A percentile compares a stretch with the other conserved stretches of the same genome.
Evolutionary conservation across 1,139 yeast genomes (phyloP).

Genomic region (Geotrichum carabidarum): DNA sequence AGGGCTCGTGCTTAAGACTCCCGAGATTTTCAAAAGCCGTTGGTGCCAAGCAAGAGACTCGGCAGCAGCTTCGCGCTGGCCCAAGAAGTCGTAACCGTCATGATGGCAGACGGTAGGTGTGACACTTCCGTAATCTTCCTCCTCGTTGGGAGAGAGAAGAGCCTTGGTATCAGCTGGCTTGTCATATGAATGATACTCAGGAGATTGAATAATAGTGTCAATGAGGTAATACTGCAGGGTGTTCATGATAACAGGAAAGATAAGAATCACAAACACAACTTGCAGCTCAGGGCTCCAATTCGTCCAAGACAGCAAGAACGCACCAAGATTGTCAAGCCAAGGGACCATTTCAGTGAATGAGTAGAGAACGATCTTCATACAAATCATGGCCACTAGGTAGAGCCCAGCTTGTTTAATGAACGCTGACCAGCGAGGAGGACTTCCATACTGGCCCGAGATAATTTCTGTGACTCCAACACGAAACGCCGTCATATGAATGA

Average conservation of each 20-base stretch:
- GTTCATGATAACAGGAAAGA: slow-evolving; percentile 53
- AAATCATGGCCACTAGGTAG: slow-evolving; percentile 54
- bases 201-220: slow-evolving; percentile 77
- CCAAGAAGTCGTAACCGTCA: slow-evolving; percentile 18
- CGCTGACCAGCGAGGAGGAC: slow-evolving; percentile 59
- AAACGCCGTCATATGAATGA: slow-evolving; percentile 48
- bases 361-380: slow-evolving; percentile 54
- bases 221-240: slow-evolving; percentile 80
- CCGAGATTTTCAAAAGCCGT: slow-evolving; percentile 4
- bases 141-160: neutral
- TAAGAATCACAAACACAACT: slow-evolving; percentile 78
- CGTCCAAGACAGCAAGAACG: slow-evolving; percentile 66
- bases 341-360: slow-evolving; percentile 56
- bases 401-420: slow-evolving; percentile 69
- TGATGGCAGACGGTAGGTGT: slow-evolving; percentile 3
- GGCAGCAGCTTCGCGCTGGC: slow-evolving; percentile 21
- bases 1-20: neutral
- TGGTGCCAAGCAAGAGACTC: slow-evolving; percentile 13
- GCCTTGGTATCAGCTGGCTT: neutral
- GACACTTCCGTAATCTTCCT: neutral
- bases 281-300: slow-evolving; percentile 75
- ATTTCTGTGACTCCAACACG: slow-evolving; percentile 51
- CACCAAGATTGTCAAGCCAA: slow-evolving; percentile 52
- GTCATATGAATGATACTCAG: slow-evolving; percentile 34
- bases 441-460: slow-evolving; percentile 80